Conservation (phyloP, 768 basidiomycete genomes). For the Tremella fuciformis region DNA sequence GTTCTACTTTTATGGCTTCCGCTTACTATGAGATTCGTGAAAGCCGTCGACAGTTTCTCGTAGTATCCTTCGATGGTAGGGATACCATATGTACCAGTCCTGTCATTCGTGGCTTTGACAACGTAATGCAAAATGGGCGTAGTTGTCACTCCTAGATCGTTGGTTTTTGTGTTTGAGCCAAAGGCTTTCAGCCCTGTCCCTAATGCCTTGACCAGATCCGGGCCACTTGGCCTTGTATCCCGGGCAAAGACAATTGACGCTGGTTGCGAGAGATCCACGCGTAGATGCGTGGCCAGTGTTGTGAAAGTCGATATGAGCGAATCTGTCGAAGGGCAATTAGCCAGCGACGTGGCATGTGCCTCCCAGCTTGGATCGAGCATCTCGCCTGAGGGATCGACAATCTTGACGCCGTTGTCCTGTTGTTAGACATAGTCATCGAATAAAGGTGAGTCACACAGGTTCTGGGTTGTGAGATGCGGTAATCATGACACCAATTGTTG, state of each 20-base stretch:
- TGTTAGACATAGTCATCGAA: no score
- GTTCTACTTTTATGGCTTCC: not conserved
- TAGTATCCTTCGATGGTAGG: slow-evolving; percentile 81
- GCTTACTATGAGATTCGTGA: slow-evolving; percentile 81
- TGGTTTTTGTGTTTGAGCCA: slow-evolving; percentile 58
- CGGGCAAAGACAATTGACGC: slow-evolving; percentile 83
- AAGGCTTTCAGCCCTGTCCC: slow-evolving; percentile 78
- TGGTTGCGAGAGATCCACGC: slow-evolving; percentile 76
- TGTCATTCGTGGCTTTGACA: slow-evolving; percentile 81
- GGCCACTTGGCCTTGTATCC: slow-evolving; percentile 88
- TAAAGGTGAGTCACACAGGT: slow-evolving; percentile 58
- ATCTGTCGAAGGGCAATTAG: slow-evolving; percentile 73
- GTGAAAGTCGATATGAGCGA: slow-evolving; percentile 69
- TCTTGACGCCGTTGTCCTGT: slow-evolving; percentile 98
- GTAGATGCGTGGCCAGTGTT: slow-evolving; percentile 61
- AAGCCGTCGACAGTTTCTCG: slow-evolving; percentile 73
- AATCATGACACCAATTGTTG: slow-evolving; percentile 94
- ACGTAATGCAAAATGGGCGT: slow-evolving; percentile 96
- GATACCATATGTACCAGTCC: slow-evolving; percentile 71
- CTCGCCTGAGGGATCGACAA: slow-evolving; percentile 94
- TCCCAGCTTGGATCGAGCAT: slow-evolving; percentile 97
- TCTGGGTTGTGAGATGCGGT: slow-evolving; percentile 99
- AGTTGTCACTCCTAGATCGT: slow-evolving; percentile 79
- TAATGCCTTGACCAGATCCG: slow-evolving; percentile 68
- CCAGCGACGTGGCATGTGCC: slow-evolving; percentile 73